Percentiles rank a stretch among this genome's conserved stretches.
phyloP scores from a whole-genome alignment of 2,329 filamentous ascomycete species.

The Reticulascus tulasneorum region DNA sequence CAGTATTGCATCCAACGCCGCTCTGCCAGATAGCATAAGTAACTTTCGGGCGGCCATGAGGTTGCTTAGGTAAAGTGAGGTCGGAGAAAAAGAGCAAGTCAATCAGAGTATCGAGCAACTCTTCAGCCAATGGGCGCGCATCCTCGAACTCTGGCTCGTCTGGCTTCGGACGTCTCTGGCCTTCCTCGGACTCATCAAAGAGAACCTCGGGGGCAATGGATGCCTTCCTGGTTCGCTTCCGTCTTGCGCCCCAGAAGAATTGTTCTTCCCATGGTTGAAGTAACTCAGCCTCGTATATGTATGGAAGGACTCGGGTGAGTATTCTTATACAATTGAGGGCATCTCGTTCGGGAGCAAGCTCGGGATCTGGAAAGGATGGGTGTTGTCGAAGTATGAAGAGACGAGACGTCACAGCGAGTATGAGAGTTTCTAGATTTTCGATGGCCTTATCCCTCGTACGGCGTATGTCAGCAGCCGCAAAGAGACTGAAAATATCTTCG shows the following conservation, averaged over 20 bases:
- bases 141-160: conserved; percentile 70
- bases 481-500: conserved; percentile 95
- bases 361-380: conserved; percentile 82
- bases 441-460: conserved; percentile 80
- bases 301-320: conserved; percentile 84
- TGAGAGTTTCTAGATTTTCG: conserved; percentile 84
- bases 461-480: conserved; percentile 83
- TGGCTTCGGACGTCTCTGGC: conserved; percentile 27
- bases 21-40: conserved; percentile 97
- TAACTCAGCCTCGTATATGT: conserved; percentile 83
- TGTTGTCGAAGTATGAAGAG: conserved; percentile 81
- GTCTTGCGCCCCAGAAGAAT: conserved; percentile 84
- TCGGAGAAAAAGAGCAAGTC: conserved; percentile 90
- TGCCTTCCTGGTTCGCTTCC: conserved; percentile 65
- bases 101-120: conserved; percentile 83
- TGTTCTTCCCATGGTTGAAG: conserved; percentile 82
- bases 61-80: conserved; percentile 75
- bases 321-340: conserved; percentile 94
- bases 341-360: conserved; percentile 78
- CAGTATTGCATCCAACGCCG: conserved; percentile 90
- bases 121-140: conserved; percentile 82
- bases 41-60: conserved; percentile 71
- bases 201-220: conserved; percentile 70
- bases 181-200: conserved; percentile 69
- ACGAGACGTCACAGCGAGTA: conserved; percentile 78